Evolutionary conservation across 495 filamentous ascomycete genomes (phyloP), one percentile per base, ranked within the genome.

Genomic region (Melanomma pulvis-pyrius): DNA sequence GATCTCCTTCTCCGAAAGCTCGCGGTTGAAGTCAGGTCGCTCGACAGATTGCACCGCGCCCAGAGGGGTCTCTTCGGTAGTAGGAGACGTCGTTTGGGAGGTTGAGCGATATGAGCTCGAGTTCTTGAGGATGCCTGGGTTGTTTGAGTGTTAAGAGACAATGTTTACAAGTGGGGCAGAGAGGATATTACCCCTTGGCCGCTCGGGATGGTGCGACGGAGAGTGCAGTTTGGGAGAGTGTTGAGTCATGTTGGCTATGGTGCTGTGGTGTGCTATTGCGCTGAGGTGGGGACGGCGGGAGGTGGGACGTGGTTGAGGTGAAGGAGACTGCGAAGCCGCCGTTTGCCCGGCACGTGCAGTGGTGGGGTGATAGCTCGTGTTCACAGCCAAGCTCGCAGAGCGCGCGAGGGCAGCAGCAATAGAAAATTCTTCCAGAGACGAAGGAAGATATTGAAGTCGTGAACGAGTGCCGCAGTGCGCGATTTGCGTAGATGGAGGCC

Each of bases 101-200:
- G 82, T 80, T 12, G 88, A 88, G 70, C 79, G 79, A 71, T 80
- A 89, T 12, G 76, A 78, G 69, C 53, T 73, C 17, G 90, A 89
- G 79, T 97, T 97, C 81, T 98, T 98, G 69, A 98, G 86, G 67
- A 98, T 98, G 63, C 94, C 94, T 97, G 65, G 25, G 26, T 19
- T 59, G 25, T 50, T 39, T 47, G 28, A 61, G 47, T 51, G 7
- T 19, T 9, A 46, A 13, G 26, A 21, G 56, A 53, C 59, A 19
- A 12, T 9, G 26, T 13, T 6, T 6, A n/a, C n/a, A n/a, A 39
- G 58, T 21, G 36, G 59, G 54, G 67, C 62, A 49, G 13, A 47
- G 19, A 28, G 29, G n/a, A 76, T 79, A 72, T n/a, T 82, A 91
- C 92, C 92, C 80, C 86, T 93, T 32, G 92, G 92, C 63, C 90